A percentile compares a stretch with the other conserved stretches of the same genome.
phyloP scores from a whole-genome alignment of 1,284 basidiomycete species.

The Leccinum angustisporum region DNA sequence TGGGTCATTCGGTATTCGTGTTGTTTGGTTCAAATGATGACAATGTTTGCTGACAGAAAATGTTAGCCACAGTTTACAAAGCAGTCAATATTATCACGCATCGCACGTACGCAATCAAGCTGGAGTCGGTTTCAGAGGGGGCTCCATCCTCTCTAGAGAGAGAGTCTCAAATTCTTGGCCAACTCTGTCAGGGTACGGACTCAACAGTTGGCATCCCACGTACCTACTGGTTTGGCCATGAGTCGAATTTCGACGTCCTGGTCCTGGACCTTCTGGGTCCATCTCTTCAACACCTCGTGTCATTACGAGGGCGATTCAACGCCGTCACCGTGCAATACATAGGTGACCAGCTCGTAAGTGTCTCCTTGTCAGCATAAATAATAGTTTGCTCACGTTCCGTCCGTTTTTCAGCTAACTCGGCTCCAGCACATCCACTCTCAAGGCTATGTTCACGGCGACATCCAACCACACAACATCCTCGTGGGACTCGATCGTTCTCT shows the following conservation, averaged over 20 bases:
- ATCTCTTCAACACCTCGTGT: background rate
- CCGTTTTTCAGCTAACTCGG: background rate
- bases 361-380: no score
- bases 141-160: no score
- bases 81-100: background rate
- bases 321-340: background rate
- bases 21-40: background rate
- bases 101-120: no score
- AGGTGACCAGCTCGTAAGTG: background rate
- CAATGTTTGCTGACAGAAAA: no score
- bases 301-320: background rate
- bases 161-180: no score
- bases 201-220: background rate
- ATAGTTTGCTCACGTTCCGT: no score
- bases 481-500: background rate
- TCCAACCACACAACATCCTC: background rate
- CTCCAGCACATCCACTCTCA: background rate
- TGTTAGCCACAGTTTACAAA: background rate
- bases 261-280: background rate
- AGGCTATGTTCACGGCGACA: background rate
- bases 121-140: no score
- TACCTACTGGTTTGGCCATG: background rate
- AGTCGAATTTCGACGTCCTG: background rate
- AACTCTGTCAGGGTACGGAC: no score
- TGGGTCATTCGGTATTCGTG: background rate